These are phyloP conservation scores for Termitomyces sp. DNA, from an alignment of 768 basidiomycete species.

Conservation along the genomic window DNA sequence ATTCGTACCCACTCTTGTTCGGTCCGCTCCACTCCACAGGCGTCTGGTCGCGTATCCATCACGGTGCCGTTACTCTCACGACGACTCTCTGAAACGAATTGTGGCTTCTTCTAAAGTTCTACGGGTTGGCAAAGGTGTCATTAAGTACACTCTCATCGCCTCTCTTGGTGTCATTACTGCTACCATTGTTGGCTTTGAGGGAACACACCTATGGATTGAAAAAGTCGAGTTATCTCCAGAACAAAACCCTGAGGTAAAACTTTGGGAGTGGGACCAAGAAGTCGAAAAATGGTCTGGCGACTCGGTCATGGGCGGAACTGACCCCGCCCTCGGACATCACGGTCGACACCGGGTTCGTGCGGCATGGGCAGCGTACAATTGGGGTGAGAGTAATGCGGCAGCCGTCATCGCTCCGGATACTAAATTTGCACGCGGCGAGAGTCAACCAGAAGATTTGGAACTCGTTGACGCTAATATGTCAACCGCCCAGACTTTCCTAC, in stretches of 20 bases:
- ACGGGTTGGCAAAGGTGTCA: slow-evolving; percentile 39
- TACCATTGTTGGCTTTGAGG: slow-evolving; percentile 48
- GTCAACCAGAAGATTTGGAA: slow-evolving; percentile 32
- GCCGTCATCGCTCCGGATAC: slow-evolving; percentile 35
- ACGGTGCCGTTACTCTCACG: slow-evolving; percentile 18
- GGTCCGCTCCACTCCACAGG: slow-evolving; percentile 3
- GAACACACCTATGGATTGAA: slow-evolving; percentile 63
- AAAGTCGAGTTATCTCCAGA: slow-evolving; percentile 43
- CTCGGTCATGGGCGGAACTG: slow-evolving; percentile 56
- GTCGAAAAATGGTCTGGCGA: slow-evolving; percentile 61
- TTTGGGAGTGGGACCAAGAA: slow-evolving; percentile 69
- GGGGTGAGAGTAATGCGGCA: slow-evolving; percentile 46
- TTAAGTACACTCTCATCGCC: slow-evolving; percentile 47
- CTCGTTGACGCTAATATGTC: slow-evolving; percentile 54
- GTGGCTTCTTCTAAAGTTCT: slow-evolving; percentile 24
- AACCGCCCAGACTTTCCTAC: slow-evolving; percentile 51
- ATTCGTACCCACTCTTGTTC: slow-evolving; percentile 1
- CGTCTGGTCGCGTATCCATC: slow-evolving; percentile 9
- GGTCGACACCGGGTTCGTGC: slow-evolving; percentile 60
- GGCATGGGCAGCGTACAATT: slow-evolving; percentile 71
- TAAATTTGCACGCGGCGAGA: slow-evolving; percentile 27
- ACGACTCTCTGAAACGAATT: slow-evolving; percentile 24
- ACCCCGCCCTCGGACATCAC: slow-evolving; percentile 59
- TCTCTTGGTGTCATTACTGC: slow-evolving; percentile 39
- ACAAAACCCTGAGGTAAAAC: slow-evolving; percentile 45